Evolutionary conservation across 768 basidiomycete genomes (phyloP).

Genomic region (Suillus tomentosus): DNA sequence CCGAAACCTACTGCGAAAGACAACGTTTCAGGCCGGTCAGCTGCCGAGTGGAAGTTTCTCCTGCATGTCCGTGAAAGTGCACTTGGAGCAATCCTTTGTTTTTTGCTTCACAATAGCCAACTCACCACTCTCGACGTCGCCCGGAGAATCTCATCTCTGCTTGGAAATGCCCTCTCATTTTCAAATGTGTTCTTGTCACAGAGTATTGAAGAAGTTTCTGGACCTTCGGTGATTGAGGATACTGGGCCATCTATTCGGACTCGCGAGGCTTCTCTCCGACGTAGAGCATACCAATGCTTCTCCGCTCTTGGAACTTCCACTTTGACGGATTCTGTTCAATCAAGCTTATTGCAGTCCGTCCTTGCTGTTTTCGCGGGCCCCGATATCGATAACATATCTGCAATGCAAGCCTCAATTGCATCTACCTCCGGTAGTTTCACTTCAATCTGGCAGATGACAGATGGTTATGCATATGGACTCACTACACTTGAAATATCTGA

Average conservation of each 20-base stretch:
- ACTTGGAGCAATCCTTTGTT: slow-evolving; percentile 84
- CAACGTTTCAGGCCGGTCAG: slow-evolving; percentile 58
- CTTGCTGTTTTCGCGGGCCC: slow-evolving; percentile 84
- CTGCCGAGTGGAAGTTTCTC: slow-evolving; percentile 88
- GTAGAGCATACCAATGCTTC: slow-evolving; percentile 90
- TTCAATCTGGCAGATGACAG: slow-evolving; percentile 81
- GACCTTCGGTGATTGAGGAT: slow-evolving; percentile 37
- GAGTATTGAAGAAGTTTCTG: slow-evolving; percentile 63
- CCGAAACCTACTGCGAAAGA: slow-evolving; percentile 96
- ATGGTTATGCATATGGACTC: slow-evolving; percentile 92
- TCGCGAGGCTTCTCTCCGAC: slow-evolving; percentile 80
- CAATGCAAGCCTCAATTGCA: slow-evolving; percentile 90
- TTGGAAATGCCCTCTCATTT: slow-evolving; percentile 90
- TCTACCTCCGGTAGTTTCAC: slow-evolving; percentile 83
- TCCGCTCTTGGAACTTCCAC: slow-evolving; percentile 75
- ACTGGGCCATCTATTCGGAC: slow-evolving; percentile 63
- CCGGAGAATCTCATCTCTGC: slow-evolving; percentile 80
- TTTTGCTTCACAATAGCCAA: slow-evolving; percentile 78
- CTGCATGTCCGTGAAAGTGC: slow-evolving; percentile 90
- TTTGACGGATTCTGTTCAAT: slow-evolving; percentile 83
- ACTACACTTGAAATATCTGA: slow-evolving; percentile 63
- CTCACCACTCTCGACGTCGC: slow-evolving; percentile 91
- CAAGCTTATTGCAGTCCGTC: slow-evolving; percentile 76
- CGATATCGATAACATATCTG: slow-evolving; percentile 79
- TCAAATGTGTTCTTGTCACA: slow-evolving; percentile 79